phyloP scores from a whole-genome alignment of 768 basidiomycete species.

The Kwoniella shandongensis region DNA sequence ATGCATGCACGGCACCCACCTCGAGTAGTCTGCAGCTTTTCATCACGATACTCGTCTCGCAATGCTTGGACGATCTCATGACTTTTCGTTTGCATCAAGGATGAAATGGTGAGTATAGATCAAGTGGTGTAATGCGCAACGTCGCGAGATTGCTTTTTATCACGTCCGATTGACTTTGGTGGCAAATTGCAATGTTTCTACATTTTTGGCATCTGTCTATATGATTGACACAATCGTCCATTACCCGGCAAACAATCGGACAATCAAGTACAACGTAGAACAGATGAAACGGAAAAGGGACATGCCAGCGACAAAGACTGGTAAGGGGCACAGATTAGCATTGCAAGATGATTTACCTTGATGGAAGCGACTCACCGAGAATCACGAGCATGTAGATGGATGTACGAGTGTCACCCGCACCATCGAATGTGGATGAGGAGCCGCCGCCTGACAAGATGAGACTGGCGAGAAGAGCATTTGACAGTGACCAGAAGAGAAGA shows the following conservation, averaged over 20 bases:
- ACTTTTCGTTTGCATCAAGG: too few species aligned
- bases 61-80: background rate
- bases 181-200: too few species aligned
- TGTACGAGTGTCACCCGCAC: constrained; percentile 27
- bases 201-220: too few species aligned
- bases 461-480: constrained; percentile 52
- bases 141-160: too few species aligned
- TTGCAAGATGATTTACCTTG: background rate
- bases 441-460: constrained; percentile 48
- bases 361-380: constrained; percentile 31
- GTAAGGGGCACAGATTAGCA: background rate
- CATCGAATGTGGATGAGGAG: constrained; percentile 33
- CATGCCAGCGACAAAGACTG: constrained; percentile 52
- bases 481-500: constrained; percentile 50
- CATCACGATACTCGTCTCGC: background rate
- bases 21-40: background rate
- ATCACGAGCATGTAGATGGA: constrained; percentile 51
- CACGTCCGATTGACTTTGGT: too few species aligned
- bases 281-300: constrained; percentile 61
- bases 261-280: constrained; percentile 59
- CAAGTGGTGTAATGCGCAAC: too few species aligned
- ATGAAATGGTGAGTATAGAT: too few species aligned
- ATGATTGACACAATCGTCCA: too few species aligned
- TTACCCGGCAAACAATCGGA: constrained; percentile 45
- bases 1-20: background rate